Percentiles rank a stretch among this genome's conserved stretches.
phyloP scores from a whole-genome alignment of 257 asterid genomes.

The Lycium ferocissimum region DNA sequence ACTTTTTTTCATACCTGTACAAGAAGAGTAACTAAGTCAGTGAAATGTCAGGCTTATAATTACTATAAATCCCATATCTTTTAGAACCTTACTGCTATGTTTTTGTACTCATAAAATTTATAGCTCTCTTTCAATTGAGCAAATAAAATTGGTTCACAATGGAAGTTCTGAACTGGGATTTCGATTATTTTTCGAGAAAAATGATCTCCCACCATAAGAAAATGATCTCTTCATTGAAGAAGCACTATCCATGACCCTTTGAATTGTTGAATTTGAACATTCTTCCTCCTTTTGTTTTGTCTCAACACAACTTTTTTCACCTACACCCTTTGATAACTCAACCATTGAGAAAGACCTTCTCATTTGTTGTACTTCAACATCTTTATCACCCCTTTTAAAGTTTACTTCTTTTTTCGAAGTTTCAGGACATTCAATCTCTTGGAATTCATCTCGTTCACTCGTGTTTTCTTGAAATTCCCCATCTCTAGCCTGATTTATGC shows the following conservation, averaged over 20 bases:
- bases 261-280: conserved; percentile 18
- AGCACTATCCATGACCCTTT: conserved; percentile 20
- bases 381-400: not conserved
- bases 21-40: not conserved
- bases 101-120: not conserved
- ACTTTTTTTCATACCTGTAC: not conserved
- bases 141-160: not conserved
- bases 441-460: not conserved
- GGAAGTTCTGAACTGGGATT: conserved; percentile 4
- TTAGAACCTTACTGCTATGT: not conserved
- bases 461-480: conserved; percentile 20
- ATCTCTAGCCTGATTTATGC: not conserved
- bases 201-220: conserved; percentile 31
- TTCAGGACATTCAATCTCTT: not conserved
- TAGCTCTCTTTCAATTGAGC: not conserved
- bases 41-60: not conserved
- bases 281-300: not conserved
- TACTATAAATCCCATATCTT: not conserved
- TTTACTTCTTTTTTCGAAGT: not conserved
- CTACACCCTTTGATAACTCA: not conserved
- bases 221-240: conserved; percentile 33
- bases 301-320: conserved; percentile 6
- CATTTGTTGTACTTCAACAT: not conserved
- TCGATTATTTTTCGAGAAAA: not conserved
- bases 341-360: conserved; percentile 28